Conservation (phyloP, 305 asterid species). For the Fraxinus nigra region DNA sequence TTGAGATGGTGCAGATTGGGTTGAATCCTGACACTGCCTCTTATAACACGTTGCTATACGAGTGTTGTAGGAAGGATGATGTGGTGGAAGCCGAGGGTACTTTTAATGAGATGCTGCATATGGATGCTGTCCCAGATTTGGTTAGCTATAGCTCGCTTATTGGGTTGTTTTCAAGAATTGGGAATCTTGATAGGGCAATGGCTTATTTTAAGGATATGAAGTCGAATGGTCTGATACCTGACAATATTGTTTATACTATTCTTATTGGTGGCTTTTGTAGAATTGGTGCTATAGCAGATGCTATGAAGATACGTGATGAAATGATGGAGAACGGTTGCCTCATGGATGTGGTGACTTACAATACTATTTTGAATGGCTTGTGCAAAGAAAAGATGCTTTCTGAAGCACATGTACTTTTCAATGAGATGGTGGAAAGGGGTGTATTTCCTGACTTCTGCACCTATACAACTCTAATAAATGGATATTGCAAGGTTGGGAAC, state of each 20-base stretch:
- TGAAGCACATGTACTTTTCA: conserved; percentile 62
- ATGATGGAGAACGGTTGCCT: conserved; percentile 56
- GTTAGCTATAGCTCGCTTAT: conserved; percentile 64
- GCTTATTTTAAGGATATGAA: conserved; percentile 48
- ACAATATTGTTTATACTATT: conserved; percentile 60
- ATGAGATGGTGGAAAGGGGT: conserved; percentile 70
- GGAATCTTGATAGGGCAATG: conserved; percentile 46
- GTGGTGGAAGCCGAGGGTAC: conserved; percentile 46
- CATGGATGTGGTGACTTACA: conserved; percentile 70
- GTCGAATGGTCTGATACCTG: conserved; percentile 50
- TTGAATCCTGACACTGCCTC: conserved; percentile 52
- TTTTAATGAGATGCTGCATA: conserved; percentile 42
- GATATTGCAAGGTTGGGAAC: conserved; percentile 60
- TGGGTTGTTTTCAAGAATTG: conserved; percentile 53
- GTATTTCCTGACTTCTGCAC: conserved; percentile 73
- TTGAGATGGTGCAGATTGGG: conserved; percentile 47
- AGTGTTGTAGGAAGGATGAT: conserved; percentile 48
- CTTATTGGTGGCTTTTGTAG: conserved; percentile 66
- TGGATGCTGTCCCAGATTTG: conserved; percentile 51
- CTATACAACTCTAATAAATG: conserved; percentile 57
- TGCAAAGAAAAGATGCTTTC: conserved; percentile 56
- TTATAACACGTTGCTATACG: conserved; percentile 59
- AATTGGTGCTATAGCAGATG: conserved; percentile 48
- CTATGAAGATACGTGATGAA: conserved; percentile 62
- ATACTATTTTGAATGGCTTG: conserved; percentile 59